Evolutionary conservation across 495 filamentous ascomycete species (phyloP).

Genomic region (Neurospora sp.): DNA sequence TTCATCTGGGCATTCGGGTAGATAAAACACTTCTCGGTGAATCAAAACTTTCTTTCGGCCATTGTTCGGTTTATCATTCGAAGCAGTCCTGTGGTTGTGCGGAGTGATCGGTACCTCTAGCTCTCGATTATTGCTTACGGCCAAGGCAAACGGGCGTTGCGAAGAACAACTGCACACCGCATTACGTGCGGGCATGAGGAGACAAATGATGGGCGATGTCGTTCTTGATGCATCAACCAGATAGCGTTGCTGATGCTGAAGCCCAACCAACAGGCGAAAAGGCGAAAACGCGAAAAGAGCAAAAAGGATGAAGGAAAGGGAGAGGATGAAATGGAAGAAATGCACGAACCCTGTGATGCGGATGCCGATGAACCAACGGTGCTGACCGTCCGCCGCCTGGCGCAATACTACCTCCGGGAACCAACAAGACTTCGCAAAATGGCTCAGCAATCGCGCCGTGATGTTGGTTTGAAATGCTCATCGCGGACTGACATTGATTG

Average conservation of each 20-base stretch:
- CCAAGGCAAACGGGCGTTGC: background rate
- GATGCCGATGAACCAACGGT: background rate
- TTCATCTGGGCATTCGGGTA: background rate
- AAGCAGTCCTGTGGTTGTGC: background rate
- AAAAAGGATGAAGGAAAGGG: too few relatives aligned
- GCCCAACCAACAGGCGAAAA: too few relatives aligned
- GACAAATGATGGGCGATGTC: too few relatives aligned
- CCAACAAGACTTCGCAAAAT: background rate
- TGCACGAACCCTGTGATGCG: too few relatives aligned
- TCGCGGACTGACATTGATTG: background rate
- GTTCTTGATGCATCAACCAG: too few relatives aligned
- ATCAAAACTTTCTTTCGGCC: background rate
- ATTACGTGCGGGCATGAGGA: too few relatives aligned
- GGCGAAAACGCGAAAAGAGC: too few relatives aligned
- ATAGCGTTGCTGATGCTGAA: too few relatives aligned
- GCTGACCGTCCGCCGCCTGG: background rate
- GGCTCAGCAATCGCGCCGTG: background rate
- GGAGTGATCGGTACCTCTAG: background rate
- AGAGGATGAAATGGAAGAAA: too few relatives aligned
- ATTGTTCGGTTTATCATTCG: background rate
- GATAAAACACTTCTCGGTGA: background rate
- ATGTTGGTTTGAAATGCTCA: background rate
- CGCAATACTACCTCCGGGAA: background rate
- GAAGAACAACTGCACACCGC: too few relatives aligned
- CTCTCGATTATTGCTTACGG: background rate